A percentile compares a stretch with the other conserved stretches of the same genome.
phyloP scores from a whole-genome alignment of 148 eudicot species.

The Linanthus parryae region DNA sequence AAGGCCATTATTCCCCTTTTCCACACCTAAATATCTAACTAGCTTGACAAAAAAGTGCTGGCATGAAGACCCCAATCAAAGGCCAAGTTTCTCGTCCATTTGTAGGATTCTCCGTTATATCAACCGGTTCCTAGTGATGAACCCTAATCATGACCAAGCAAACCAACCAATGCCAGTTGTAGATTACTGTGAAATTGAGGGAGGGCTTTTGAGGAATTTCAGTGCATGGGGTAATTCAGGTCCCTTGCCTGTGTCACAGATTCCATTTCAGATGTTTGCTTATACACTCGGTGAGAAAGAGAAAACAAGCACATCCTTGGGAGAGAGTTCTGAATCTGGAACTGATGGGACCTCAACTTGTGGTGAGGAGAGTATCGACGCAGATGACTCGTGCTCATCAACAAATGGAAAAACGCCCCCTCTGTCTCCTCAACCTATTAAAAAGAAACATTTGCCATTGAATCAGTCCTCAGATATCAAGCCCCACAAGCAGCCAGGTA shows the following conservation, averaged over 20 bases:
- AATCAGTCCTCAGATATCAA: neutral
- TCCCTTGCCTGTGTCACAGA: conserved; percentile 39
- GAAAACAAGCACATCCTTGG: conserved; percentile 6
- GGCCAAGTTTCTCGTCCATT: conserved; percentile 68
- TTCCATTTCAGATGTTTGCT: conserved; percentile 75
- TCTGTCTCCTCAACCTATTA: neutral
- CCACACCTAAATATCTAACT: conserved; percentile 50
- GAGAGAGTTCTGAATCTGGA: conserved; percentile 62
- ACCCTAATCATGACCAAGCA: conserved; percentile 49
- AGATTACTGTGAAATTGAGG: conserved; percentile 62
- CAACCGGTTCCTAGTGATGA: conserved; percentile 44
- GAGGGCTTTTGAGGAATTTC: conserved; percentile 29
- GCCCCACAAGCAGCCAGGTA: conserved; percentile 8
- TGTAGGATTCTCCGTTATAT: conserved; percentile 65
- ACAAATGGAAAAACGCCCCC: conserved; percentile 1
- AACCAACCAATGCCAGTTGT: conserved; percentile 37
- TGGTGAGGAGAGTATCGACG: conserved; percentile 1
- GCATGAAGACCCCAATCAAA: conserved; percentile 62
- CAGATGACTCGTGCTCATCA: conserved; percentile 2
- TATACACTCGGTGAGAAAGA: conserved; percentile 13
- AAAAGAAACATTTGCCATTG: neutral
- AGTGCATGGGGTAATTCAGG: conserved; percentile 29
- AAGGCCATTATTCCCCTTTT: conserved; percentile 69
- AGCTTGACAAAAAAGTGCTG: conserved; percentile 64
- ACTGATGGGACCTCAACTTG: conserved; percentile 15